Conservation (phyloP, 148 eudicot genomes). For the Vaccinium macrocarpon region DNA sequence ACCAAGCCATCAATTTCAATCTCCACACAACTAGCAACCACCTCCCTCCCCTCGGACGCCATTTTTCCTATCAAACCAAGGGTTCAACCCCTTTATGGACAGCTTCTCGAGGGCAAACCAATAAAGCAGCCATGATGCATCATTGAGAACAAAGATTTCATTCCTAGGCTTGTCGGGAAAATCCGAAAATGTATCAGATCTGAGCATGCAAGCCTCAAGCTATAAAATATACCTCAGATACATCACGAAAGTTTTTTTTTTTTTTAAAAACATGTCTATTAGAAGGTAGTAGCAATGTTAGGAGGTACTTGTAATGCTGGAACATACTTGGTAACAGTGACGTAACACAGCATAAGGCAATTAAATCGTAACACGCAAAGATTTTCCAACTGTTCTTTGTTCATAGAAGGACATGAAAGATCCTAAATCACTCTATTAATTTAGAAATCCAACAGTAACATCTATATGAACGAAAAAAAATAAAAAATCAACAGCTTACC, state of each 20-base stretch:
- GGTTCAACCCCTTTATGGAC: neutral
- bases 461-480: neutral
- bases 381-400: neutral
- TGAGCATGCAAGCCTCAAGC: neutral
- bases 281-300: neutral
- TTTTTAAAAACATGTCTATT: too few relatives aligned
- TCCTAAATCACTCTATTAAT: neutral
- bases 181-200: neutral
- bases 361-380: neutral
- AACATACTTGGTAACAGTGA: neutral
- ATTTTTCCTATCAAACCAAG: neutral
- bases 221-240: neutral
- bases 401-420: neutral
- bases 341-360: neutral
- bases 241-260: neutral
- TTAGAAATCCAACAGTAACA: neutral
- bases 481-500: conserved; percentile 32
- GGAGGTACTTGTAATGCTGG: neutral
- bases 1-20: neutral
- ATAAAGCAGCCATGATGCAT: neutral
- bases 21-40: neutral
- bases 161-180: neutral
- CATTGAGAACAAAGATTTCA: neutral
- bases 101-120: neutral
- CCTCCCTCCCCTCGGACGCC: neutral